Evolutionary conservation across 352 stramenopile species (phyloP).

Genomic region (Phytopythium delawarense): DNA sequence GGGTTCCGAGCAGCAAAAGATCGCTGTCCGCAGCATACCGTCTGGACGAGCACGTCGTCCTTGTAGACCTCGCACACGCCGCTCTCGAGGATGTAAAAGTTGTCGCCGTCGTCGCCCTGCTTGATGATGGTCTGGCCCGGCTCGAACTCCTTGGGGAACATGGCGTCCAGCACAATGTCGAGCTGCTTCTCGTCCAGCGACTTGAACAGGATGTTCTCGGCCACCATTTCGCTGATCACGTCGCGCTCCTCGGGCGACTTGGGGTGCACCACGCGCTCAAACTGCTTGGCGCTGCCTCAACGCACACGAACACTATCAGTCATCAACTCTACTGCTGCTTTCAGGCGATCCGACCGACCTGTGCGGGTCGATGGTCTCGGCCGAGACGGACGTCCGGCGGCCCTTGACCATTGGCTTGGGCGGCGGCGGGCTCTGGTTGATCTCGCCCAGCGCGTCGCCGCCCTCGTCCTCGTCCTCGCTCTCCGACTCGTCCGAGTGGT

Average conservation of each 20-base stretch:
- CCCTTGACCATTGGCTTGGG: conserved; percentile 73
- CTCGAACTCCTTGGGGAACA: conserved; percentile 85
- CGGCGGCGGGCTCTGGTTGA: conserved; percentile 51
- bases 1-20: background rate
- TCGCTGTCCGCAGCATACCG: conserved; percentile 24
- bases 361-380: conserved; percentile 80
- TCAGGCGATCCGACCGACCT: conserved; percentile 24
- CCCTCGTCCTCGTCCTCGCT: conserved; percentile 85
- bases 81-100: conserved; percentile 95
- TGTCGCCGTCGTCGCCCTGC: conserved; percentile 90
- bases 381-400: conserved; percentile 86
- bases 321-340: no score
- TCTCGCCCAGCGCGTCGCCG: conserved; percentile 78
- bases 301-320: background rate
- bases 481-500: conserved; percentile 85
- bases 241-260: conserved; percentile 81
- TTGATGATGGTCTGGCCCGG: conserved; percentile 81
- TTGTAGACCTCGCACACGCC: conserved; percentile 91
- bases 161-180: conserved; percentile 82
- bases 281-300: conserved; percentile 55
- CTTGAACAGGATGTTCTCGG: conserved; percentile 90
- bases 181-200: conserved; percentile 86
- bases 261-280: conserved; percentile 76
- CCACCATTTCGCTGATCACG: conserved; percentile 77
- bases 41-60: conserved; percentile 82